phyloP scores from a whole-genome alignment of 1,284 basidiomycete genomes.

The Ganoderma resinaceum region DNA sequence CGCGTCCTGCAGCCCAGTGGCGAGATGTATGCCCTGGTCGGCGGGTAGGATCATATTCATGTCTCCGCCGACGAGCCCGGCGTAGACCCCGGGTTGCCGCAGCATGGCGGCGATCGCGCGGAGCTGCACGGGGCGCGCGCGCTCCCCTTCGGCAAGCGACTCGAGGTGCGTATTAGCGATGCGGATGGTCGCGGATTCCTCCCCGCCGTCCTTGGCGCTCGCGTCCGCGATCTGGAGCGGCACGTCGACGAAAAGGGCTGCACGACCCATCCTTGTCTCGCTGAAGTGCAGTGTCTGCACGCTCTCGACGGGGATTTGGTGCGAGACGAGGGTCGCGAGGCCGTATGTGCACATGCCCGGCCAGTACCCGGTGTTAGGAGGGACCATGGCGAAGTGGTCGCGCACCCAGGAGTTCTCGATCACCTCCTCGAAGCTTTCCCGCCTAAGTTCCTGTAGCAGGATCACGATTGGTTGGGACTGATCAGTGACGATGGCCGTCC shows the following conservation, averaged over 20 bases:
- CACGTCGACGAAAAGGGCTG: conserved; percentile 64
- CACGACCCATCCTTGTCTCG: conserved; percentile 55
- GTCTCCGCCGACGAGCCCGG: conserved; percentile 70
- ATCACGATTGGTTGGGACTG: conserved; percentile 62
- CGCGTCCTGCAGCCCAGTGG: conserved; percentile 61
- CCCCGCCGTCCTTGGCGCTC: neutral
- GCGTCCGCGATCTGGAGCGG: conserved; percentile 47
- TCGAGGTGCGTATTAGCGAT: conserved; percentile 79
- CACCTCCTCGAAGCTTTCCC: conserved; percentile 51
- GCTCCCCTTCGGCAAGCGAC: conserved; percentile 54
- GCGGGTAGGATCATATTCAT: conserved; percentile 65
- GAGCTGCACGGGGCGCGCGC: conserved; percentile 59
- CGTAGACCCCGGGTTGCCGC: conserved; percentile 51
- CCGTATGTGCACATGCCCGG: conserved; percentile 57
- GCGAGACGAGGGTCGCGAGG: conserved; percentile 69
- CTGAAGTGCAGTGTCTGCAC: conserved; percentile 56
- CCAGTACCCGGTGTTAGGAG: conserved; percentile 60
- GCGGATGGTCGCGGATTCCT: conserved; percentile 46
- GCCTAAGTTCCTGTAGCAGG: conserved; percentile 69
- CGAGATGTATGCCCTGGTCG: conserved; percentile 50
- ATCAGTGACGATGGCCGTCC: conserved; percentile 54
- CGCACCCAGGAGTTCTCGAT: conserved; percentile 66
- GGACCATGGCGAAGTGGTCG: conserved; percentile 61
- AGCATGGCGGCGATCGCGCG: conserved; percentile 55
- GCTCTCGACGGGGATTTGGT: conserved; percentile 54